Conservation (phyloP, 148 eudicot genomes). For the Cornus controversa region DNA sequence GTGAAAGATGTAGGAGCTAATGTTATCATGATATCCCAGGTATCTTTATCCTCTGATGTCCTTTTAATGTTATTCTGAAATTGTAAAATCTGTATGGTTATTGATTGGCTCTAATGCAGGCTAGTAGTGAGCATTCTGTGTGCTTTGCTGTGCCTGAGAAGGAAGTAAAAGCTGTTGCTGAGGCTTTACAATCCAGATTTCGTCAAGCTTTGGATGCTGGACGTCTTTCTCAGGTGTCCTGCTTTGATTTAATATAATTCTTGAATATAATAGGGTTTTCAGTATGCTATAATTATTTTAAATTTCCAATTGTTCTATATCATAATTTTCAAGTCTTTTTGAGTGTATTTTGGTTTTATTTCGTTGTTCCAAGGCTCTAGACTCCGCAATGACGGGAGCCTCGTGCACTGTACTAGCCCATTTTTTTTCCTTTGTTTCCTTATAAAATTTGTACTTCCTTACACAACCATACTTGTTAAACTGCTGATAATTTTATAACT, state of each 20-base stretch:
- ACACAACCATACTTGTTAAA: no score
- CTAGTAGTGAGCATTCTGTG: constrained; percentile 98
- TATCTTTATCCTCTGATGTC: constrained; percentile 15
- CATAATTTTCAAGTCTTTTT: neutral
- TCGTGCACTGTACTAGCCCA: no score
- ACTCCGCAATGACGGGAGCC: no score
- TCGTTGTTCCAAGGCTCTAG: no score
- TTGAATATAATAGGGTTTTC: neutral
- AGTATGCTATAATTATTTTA: neutral
- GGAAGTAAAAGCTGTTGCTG: constrained; percentile 88
- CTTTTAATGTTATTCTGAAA: neutral
- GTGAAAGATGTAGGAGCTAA: constrained; percentile 98
- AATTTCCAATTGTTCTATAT: neutral
- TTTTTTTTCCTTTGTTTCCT: neutral
- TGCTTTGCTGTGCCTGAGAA: constrained; percentile 98
- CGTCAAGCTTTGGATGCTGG: constrained; percentile 90
- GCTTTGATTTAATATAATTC: neutral
- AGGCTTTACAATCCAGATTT: constrained; percentile 79
- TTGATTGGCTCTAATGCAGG: constrained; percentile 48
- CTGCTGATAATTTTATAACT: neutral
- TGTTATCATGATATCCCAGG: constrained; percentile 99
- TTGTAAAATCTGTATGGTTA: constrained; percentile 10
- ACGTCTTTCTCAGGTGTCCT: constrained; percentile 88
- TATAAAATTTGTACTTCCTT: no score
- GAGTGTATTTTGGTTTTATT: neutral